Evolutionary conservation across 2,329 filamentous ascomycete genomes (phyloP).

Genomic region (Ilyonectria destructans): DNA sequence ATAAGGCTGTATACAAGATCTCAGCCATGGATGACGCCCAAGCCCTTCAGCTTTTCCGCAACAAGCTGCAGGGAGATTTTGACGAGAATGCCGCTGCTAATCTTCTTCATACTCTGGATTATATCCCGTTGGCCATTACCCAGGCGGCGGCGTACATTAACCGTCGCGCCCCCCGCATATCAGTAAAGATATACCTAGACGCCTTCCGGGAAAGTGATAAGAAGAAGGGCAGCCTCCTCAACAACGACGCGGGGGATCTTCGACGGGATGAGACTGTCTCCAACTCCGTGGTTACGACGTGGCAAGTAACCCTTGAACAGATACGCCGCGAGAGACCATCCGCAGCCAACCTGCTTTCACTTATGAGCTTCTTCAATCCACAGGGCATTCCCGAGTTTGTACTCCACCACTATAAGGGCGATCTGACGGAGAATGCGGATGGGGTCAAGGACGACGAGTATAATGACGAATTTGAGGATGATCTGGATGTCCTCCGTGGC

Average conservation of each 20-base stretch:
- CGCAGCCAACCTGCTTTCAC: conserved; percentile 16
- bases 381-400: conserved; percentile 30
- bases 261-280: too few relatives aligned
- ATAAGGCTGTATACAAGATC: conserved; percentile 3
- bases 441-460: not conserved
- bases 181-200: too few relatives aligned
- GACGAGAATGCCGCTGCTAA: conserved; percentile 33
- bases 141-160: too few relatives aligned
- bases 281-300: conserved; percentile 12
- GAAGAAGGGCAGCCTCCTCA: too few relatives aligned
- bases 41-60: conserved; percentile 41
- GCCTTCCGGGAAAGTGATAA: too few relatives aligned
- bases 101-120: not conserved
- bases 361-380: conserved; percentile 40
- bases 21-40: not conserved
- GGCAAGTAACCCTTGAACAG: conserved; percentile 34
- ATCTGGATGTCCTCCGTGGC: too few relatives aligned
- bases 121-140: too few relatives aligned
- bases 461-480: too few relatives aligned
- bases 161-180: too few relatives aligned
- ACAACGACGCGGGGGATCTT: too few relatives aligned
- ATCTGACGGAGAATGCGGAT: too few relatives aligned
- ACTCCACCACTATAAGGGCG: conserved; percentile 12
- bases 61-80: conserved; percentile 44
- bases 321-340: conserved; percentile 25